Base-by-base conservation (phyloP, 495 filamentous ascomycete species). In the Lophiotrema nucula region DNA sequence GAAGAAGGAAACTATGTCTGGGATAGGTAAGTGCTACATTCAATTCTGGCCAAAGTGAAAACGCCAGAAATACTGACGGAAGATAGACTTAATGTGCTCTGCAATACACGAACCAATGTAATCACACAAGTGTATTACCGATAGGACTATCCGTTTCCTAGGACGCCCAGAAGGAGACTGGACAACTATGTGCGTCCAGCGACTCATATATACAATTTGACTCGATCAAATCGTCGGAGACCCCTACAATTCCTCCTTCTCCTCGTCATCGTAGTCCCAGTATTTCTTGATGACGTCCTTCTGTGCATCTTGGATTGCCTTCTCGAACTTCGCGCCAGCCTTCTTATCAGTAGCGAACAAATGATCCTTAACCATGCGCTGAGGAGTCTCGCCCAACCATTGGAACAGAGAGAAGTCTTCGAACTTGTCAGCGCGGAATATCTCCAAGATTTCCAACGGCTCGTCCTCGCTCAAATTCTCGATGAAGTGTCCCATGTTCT, bases 391-490 rank as follows among this genome's bases (percentile, higher is more conserved):
- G 3, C 83, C 84, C 62, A 88, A 66, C 85, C 84, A 88, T 68
- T 88, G 83, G 65, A 84, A 83, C 15, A 87, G 72, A 3, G 79
- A 83, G 62, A 88, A 84, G 51, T 87, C 84, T 33, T 77, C 70
- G 53, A 90, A 90, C 60, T 81, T 74, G 51, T 78, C 72, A 0
- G 85, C 84, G 63, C 86, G 80, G 57, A 90, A 72, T 1, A 90
- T 83, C 63, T 90, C 88, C 38, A 90, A 62, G 48, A 89, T 55
- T 56, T 70, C 83, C 13, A 88, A 73, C 31, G 87, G 69, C 60
- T 88, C 86, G 48, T 84, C 82, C 26, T 81, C 78, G 2, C 85
- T 85, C 0, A 81, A 82, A 60, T 90, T 90, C 74, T 92, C 85
- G 51, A 90, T 78, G 69, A 86, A 90, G 67, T 90, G 87, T 12